phyloP scores from a whole-genome alignment of 208 protist genomes.

The Acanthamoeba healyi region DNA sequence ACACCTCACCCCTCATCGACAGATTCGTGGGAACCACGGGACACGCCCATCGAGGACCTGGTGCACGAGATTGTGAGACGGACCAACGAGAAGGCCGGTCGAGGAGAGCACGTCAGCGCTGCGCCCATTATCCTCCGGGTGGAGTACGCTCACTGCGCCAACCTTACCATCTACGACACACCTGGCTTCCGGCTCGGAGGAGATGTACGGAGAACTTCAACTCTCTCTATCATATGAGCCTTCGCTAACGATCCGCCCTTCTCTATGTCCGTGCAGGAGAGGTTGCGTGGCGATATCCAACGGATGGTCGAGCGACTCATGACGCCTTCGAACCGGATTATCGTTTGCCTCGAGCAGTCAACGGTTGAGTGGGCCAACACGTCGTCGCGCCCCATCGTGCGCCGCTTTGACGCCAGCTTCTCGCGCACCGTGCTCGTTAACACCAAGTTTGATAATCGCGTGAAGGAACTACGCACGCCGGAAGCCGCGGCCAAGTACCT shows the following conservation, averaged over 20 bases:
- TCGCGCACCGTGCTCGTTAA: constrained; percentile 82
- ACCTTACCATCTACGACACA: constrained; percentile 87
- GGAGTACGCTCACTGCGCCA: constrained; percentile 85
- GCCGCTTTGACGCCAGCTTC: constrained; percentile 84
- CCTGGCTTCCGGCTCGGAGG: constrained; percentile 86
- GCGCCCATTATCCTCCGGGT: constrained; percentile 87
- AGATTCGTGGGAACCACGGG: constrained; percentile 79
- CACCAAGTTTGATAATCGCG: constrained; percentile 89
- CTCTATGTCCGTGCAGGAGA: not conserved
- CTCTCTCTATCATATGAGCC: constrained; percentile 71
- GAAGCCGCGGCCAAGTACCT: constrained; percentile 85
- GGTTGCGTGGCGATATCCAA: constrained; percentile 47
- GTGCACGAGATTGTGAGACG: constrained; percentile 84
- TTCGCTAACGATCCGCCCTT: too few relatives aligned
- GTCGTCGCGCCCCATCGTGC: constrained; percentile 82
- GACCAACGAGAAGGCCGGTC: constrained; percentile 84
- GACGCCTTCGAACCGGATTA: constrained; percentile 83
- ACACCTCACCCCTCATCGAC: not conserved
- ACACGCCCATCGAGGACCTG: constrained; percentile 84
- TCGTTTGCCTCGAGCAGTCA: constrained; percentile 87
- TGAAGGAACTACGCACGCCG: constrained; percentile 83
- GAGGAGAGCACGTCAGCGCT: constrained; percentile 75
- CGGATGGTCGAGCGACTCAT: constrained; percentile 78
- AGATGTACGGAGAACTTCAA: constrained; percentile 76
- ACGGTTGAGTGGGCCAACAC: constrained; percentile 89